Base-by-base conservation (phyloP, 1,284 basidiomycete genomes). In the Naganishia sp. region DNA sequence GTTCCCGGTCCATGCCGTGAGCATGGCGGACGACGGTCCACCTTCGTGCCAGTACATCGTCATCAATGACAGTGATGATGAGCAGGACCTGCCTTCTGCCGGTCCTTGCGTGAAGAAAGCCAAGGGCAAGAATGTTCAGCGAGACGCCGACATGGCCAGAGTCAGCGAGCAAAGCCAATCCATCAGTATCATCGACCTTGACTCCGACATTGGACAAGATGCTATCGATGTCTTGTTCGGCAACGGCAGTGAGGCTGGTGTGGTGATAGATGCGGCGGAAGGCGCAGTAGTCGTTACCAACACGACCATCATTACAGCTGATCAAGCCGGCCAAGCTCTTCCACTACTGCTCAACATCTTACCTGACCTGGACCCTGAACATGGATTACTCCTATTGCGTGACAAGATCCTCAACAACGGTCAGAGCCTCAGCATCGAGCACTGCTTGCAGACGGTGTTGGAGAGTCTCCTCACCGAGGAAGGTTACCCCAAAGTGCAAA, bases 291-390 rank as follows among this genome's bases (percentile, higher is more conserved):
- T 35, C 15, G 47, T 61, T 46, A 61, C 47, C 47, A 67, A 58
- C 43, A 43, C 54, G 6, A 60, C 52, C 17, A 60, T 61, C 41
- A 61, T 67, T 13, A 61, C 57, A 10, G 60, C 47, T 25, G 58
- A 61, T 25, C 47, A 65, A 45, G 61, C 71, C 11, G 67, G 67
- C 21, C 67, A 72, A 35, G 68, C 72, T 41, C 63, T 79, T 0
- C 71, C 72, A 9, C 45, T 67, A 6, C 71, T 79, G 1, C 68
- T 75, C 31, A 75, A 76, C 23, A 69, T 79, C 55, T 64, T 79
- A 1, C 77, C 77, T 3, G 75, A 79, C 55, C 65, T 76, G 17
- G 72, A 61, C 32, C 60, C 53, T 2, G 60, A 54, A 6, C 46
- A 62, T 39, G 53, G 53, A 23, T 35, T 63, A 21, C 18, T 25